Evolutionary conservation across 2,329 filamentous ascomycete species (phyloP).

Genomic region (Phialophora verrucosa): DNA sequence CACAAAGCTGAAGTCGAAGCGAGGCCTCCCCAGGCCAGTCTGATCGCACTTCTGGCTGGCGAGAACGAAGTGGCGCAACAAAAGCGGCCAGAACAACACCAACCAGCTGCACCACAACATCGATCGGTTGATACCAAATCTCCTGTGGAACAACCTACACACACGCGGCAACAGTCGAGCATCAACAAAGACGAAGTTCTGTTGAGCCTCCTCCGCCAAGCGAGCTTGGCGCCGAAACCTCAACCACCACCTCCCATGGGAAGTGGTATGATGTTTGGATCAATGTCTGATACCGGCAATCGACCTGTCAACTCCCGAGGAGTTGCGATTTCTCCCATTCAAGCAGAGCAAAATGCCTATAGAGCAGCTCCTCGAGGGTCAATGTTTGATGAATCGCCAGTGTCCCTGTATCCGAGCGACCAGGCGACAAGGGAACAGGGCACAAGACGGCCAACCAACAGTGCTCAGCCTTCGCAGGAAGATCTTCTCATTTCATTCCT

Average conservation of each 20-base stretch:
- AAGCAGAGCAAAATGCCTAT: conserved; percentile 24
- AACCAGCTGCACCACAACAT: conserved; percentile 19
- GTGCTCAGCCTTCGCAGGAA: conserved; percentile 47
- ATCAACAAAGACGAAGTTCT: conserved; percentile 37
- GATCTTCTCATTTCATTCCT: conserved; percentile 42
- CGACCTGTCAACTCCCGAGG: conserved; percentile 23
- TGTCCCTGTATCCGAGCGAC: conserved; percentile 47
- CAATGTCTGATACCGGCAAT: conserved; percentile 12
- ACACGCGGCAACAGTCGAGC: conserved; percentile 33
- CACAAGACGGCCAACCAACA: conserved; percentile 47
- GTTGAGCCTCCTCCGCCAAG: conserved; percentile 37
- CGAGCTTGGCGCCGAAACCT: conserved; percentile 37
- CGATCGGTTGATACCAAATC: conserved; percentile 30
- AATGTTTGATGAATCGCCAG: conserved; percentile 53
- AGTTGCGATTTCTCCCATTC: conserved; percentile 23
- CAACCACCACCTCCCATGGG: conserved; percentile 28
- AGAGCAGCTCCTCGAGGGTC: conserved; percentile 32
- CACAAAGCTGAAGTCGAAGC: conserved; percentile 37
- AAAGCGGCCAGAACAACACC: conserved; percentile 6
- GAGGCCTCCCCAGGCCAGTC: conserved; percentile 11
- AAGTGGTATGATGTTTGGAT: conserved; percentile 21
- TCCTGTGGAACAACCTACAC: conserved; percentile 25
- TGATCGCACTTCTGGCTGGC: conserved; percentile 23
- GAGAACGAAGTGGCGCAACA: conserved; percentile 13
- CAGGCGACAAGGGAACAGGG: conserved; percentile 39